Base-by-base conservation (phyloP, 2,329 filamentous ascomycete genomes). In the Aspergillus texensis region DNA sequence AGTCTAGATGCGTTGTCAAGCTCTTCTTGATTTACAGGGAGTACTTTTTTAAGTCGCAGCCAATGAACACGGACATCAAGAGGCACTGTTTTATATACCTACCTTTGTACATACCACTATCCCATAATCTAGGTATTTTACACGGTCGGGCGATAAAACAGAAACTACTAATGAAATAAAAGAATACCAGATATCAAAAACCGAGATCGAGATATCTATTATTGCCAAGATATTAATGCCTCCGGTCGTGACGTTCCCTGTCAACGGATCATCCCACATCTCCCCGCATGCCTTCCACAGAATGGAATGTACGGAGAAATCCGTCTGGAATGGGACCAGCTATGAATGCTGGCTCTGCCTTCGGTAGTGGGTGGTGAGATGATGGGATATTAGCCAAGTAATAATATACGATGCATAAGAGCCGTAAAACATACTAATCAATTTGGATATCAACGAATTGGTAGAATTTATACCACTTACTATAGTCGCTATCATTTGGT, bases 201-300 rank as follows among this genome's bases (percentile, higher is more conserved):
- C n/a, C 26, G 11, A 19, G 14, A 16, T n/a, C 3, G 48, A 52
- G 12, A 26, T 45, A 6, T 24, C 19, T 32, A 11, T 24, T 19
- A 58, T 34, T 34, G 45, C 45, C 11, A 52, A 52, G 28, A 32
- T 32, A 34, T 52, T 6, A 32, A 39, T 55, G 21, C 26, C 52
- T 54, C 26, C 36, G 50, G 48, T 32, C 10, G 24, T 32, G 48
- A 52, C 26, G 28, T 52, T 32, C 48, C 48, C 28, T 53, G 50
- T 53, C 48, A 55, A 26, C 32, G 52, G 52, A 55, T 34, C 34
- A 55, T 55, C 52, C 34, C 21, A 55, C 32, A 55, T 36, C 32
- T 32, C 34, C 52, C 11, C 32, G 28, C n/a, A 55, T 55, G n/a
- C 34, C 52, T 39, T 53, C 9, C 14, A 19, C 6, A 8, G 30